Conservation (phyloP, 371 early-diverging fungal species). For the Mortierella sp. region DNA sequence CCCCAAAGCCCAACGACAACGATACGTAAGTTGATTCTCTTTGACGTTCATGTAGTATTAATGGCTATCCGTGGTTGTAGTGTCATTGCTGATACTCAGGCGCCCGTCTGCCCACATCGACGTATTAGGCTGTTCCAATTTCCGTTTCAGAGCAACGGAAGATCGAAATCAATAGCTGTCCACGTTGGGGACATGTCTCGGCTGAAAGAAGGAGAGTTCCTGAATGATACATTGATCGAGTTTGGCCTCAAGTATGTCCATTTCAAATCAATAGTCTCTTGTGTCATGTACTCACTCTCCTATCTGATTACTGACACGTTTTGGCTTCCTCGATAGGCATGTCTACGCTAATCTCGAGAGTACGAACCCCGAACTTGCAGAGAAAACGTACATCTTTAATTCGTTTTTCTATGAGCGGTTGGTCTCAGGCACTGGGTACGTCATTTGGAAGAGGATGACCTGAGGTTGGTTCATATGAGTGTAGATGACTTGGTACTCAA, state of each 20-base stretch:
- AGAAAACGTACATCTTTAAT: constrained; percentile 39
- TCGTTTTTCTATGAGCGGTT: constrained; percentile 48
- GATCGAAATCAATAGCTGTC: constrained; percentile 54
- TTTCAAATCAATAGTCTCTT: background rate
- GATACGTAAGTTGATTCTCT: too few species aligned
- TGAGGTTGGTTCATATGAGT: too few species aligned
- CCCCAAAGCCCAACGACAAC: too few species aligned
- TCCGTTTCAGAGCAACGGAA: constrained; percentile 42
- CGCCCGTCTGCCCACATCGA: too few species aligned
- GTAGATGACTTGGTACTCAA: too few species aligned
- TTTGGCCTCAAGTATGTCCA: constrained; percentile 61
- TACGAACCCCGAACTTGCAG: constrained; percentile 16
- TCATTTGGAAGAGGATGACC: too few species aligned
- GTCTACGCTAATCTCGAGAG: constrained; percentile 26
- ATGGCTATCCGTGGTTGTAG: too few species aligned
- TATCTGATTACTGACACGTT: background rate
- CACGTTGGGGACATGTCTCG: constrained; percentile 57
- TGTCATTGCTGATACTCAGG: too few species aligned
- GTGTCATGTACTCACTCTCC: background rate
- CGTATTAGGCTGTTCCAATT: constrained; percentile 35
- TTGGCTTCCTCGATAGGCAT: constrained; percentile 5
- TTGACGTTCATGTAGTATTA: too few species aligned
- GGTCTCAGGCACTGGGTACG: constrained; percentile 26
- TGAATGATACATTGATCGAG: constrained; percentile 73
- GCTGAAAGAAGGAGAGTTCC: constrained; percentile 62